phyloP scores from a whole-genome alignment of 345 rosid genomes.

The Litchi chinensis region DNA sequence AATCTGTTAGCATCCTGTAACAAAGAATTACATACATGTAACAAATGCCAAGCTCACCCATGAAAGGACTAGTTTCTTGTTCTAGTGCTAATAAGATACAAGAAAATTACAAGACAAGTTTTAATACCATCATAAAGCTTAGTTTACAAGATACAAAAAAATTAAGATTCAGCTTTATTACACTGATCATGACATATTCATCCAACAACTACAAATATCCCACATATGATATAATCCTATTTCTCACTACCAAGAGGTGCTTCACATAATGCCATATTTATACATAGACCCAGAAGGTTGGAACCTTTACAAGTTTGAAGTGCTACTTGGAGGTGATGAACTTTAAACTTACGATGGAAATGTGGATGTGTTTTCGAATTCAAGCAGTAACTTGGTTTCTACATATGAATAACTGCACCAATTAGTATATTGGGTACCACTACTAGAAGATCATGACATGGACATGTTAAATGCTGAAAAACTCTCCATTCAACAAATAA shows the following conservation, averaged over 20 bases:
- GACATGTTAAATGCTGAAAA: no score
- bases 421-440: neutral
- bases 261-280: neutral
- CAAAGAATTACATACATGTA: slow-evolving; percentile 2
- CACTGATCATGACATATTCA: neutral
- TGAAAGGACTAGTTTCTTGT: no score
- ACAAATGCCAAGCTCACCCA: neutral
- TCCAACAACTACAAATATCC: neutral
- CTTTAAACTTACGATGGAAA: neutral
- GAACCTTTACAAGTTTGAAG: no score
- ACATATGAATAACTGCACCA: neutral
- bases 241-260: neutral
- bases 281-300: neutral
- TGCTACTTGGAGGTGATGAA: neutral
- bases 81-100: no score
- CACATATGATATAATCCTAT: neutral
- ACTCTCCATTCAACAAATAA: no score
- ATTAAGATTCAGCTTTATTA: neutral
- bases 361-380: neutral
- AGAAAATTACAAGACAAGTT: neutral
- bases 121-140: neutral
- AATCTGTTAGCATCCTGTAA: neutral
- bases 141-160: neutral
- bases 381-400: neutral
- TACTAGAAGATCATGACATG: neutral